phyloP scores from a whole-genome alignment of 495 filamentous ascomycete genomes.

The Bryoglossum gracile region DNA sequence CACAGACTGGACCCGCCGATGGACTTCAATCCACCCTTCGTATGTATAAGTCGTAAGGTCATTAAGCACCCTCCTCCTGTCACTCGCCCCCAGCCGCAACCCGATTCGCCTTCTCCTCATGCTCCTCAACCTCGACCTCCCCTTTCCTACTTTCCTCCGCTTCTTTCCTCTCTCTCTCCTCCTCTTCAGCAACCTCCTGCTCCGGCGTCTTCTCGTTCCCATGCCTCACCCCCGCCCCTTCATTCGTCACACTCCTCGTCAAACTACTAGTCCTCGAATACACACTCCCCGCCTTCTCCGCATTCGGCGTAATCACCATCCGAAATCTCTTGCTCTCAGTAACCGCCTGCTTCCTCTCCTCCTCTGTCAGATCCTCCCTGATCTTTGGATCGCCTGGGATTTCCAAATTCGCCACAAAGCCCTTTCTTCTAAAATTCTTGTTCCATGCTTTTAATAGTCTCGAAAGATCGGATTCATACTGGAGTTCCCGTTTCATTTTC shows the following conservation, averaged over 20 bases:
- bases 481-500: slow-evolving; percentile 14
- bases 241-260: slow-evolving; percentile 13
- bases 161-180: background rate
- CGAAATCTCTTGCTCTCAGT: slow-evolving; percentile 15
- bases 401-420: slow-evolving; percentile 11
- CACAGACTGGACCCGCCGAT: too few relatives aligned
- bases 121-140: background rate
- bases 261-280: slow-evolving; percentile 17
- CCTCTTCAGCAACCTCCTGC: background rate
- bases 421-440: slow-evolving; percentile 10
- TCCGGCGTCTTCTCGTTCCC: background rate
- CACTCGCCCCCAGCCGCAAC: background rate
- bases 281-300: slow-evolving; percentile 10
- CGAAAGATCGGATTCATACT: slow-evolving; percentile 15
- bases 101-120: background rate
- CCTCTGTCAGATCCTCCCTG: background rate
- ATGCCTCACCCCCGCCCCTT: background rate
- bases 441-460: slow-evolving; percentile 14
- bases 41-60: slow-evolving; percentile 1
- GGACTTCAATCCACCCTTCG: too few relatives aligned
- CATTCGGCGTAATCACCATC: slow-evolving; percentile 15
- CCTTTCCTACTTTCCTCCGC: background rate
- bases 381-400: slow-evolving; percentile 12
- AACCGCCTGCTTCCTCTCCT: slow-evolving; percentile 7
- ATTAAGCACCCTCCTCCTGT: background rate